phyloP scores from a whole-genome alignment of 768 basidiomycete genomes.

The Naematelia encephala region DNA sequence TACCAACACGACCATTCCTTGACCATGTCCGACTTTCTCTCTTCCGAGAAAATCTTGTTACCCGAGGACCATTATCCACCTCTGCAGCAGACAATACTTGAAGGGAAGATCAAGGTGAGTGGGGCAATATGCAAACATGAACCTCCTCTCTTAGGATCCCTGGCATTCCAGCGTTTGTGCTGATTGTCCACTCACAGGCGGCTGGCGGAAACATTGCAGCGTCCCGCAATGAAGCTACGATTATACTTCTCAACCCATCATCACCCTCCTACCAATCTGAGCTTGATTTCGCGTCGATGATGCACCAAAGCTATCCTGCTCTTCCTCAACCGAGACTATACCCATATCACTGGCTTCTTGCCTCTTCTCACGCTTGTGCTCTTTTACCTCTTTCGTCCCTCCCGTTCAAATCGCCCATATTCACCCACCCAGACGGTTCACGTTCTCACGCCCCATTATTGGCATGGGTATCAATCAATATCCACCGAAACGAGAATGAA shows the following conservation, averaged over 20 bases:
- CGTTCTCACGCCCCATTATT: conserved; percentile 19
- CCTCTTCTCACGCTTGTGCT: not conserved
- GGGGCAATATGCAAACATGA: no score
- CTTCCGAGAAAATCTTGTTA: conserved; percentile 18
- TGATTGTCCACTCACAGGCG: no score
- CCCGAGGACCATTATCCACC: conserved; percentile 25
- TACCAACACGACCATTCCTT: not conserved
- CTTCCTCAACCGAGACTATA: conserved; percentile 10
- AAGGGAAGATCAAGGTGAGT: conserved; percentile 16
- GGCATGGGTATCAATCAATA: conserved; percentile 37
- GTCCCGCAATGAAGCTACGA: conserved; percentile 16
- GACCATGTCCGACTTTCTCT: conserved; percentile 2
- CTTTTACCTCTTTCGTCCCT: conserved; percentile 1
- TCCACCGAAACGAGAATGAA: conserved; percentile 18
- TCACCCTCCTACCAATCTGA: conserved; percentile 13
- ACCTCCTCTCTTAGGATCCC: no score
- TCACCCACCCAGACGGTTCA: conserved; percentile 16
- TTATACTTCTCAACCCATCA: conserved; percentile 21
- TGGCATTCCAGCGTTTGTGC: no score
- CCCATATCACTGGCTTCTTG: conserved; percentile 35
- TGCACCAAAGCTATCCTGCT: conserved; percentile 12
- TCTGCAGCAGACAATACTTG: not conserved
- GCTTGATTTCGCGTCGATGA: conserved; percentile 1
- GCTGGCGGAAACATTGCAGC: no score
- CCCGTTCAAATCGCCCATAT: conserved; percentile 10